Conservation (phyloP, 108 stramenopile genomes). For the Schizochytrium sp. region DNA sequence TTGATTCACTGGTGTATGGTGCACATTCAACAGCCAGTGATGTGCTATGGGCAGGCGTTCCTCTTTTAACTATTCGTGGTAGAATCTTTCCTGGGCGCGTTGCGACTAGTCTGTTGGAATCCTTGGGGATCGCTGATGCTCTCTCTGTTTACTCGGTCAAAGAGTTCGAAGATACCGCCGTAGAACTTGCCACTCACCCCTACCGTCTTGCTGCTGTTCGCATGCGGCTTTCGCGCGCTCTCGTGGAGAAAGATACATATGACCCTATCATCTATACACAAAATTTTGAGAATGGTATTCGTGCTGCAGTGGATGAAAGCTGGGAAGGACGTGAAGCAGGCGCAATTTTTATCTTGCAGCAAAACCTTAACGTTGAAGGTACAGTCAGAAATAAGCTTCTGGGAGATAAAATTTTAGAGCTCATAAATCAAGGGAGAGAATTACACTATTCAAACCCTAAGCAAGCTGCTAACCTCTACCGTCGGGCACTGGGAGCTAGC, state of each 20-base stretch:
- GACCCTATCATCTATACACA: constrained; percentile 56
- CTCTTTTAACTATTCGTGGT: constrained; percentile 67
- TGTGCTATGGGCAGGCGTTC: constrained; percentile 73
- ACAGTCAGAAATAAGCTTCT: too few species aligned
- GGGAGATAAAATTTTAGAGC: not conserved
- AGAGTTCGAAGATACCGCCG: constrained; percentile 66
- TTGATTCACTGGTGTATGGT: constrained; percentile 73
- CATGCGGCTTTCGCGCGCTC: constrained; percentile 14
- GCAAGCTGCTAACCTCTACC: not conserved
- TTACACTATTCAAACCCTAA: not conserved
- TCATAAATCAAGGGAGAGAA: not conserved
- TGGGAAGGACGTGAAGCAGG: too few species aligned
- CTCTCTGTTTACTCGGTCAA: constrained; percentile 63
- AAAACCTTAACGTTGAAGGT: too few species aligned
- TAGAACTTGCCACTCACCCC: constrained; percentile 62
- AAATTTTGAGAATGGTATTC: constrained; percentile 64
- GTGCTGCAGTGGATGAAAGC: not conserved
- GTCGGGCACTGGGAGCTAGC: not conserved
- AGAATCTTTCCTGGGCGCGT: constrained; percentile 68
- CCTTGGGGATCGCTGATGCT: constrained; percentile 64
- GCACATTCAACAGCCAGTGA: constrained; percentile 77
- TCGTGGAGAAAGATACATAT: constrained; percentile 63
- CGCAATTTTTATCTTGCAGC: too few species aligned
- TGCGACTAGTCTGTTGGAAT: constrained; percentile 66
- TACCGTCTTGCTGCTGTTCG: constrained; percentile 57